phyloP scores from a whole-genome alignment of 768 basidiomycete species.

The Amanita thiersii region DNA sequence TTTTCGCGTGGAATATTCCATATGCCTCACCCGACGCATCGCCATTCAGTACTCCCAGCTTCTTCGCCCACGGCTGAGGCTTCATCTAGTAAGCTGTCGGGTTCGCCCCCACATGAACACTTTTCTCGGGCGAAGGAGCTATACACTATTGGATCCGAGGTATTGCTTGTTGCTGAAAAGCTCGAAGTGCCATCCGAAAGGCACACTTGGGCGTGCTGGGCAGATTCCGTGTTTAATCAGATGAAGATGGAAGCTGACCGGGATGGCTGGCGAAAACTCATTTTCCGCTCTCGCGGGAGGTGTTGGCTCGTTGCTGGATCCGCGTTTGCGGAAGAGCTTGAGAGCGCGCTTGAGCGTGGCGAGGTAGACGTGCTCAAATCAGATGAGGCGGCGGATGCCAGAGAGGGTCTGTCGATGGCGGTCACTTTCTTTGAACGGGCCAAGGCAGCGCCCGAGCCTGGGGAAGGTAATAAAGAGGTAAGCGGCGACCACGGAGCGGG shows the following conservation, averaged over 20 bases:
- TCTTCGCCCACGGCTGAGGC: conserved; percentile 8
- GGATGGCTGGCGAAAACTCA: conserved; percentile 38
- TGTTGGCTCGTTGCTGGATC: conserved; percentile 51
- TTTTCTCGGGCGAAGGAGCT: conserved; percentile 55
- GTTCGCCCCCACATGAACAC: conserved; percentile 16
- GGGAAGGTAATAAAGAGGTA: conserved; percentile 12
- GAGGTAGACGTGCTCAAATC: conserved; percentile 27
- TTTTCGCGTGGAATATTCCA: conserved; percentile 64
- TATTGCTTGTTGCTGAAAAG: conserved; percentile 53
- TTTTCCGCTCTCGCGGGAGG: conserved; percentile 41
- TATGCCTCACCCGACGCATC: conserved; percentile 44
- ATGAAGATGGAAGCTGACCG: conserved; percentile 55
- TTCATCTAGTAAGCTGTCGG: conserved; percentile 9
- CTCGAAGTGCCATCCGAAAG: conserved; percentile 36
- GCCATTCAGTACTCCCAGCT: conserved; percentile 1
- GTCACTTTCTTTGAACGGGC: conserved; percentile 34
- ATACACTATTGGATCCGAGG: conserved; percentile 54
- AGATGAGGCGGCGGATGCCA: conserved; percentile 47
- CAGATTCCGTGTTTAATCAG: conserved; percentile 53
- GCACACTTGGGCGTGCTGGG: conserved; percentile 51
- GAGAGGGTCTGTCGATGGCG: conserved; percentile 41
- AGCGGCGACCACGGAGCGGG: conserved; percentile 4
- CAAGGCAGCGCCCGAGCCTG: conserved; percentile 11
- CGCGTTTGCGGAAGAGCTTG: conserved; percentile 46
- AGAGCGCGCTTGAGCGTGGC: conserved; percentile 40